Conservation (phyloP, 2,329 filamentous ascomycete genomes). For the Huntiella moniliformis region DNA sequence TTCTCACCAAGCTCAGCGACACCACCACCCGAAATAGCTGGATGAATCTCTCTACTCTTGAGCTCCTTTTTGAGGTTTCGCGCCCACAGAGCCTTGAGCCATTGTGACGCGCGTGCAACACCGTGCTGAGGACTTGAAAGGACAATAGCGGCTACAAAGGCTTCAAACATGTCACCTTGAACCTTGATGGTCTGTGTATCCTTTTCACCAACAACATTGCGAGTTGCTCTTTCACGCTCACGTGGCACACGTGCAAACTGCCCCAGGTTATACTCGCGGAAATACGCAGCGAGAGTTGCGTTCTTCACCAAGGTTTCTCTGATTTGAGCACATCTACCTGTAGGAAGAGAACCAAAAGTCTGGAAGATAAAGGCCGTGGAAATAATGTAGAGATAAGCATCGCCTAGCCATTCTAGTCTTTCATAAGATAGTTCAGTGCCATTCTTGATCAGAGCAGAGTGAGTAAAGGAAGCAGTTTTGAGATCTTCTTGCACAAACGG, state of each 20-base stretch:
- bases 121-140: constrained; percentile 47
- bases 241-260: constrained; percentile 39
- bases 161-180: constrained; percentile 74
- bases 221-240: constrained; percentile 9
- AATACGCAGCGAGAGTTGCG: constrained; percentile 51
- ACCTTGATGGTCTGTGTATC: constrained; percentile 48
- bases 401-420: constrained; percentile 71
- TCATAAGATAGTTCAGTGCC: constrained; percentile 44
- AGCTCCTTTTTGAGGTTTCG: constrained; percentile 41
- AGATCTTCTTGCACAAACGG: constrained; percentile 44
- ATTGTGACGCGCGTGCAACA: constrained; percentile 40
- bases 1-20: constrained; percentile 19
- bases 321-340: constrained; percentile 55
- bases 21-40: not conserved
- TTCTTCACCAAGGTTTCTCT: constrained; percentile 71
- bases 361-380: constrained; percentile 57
- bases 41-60: constrained; percentile 13
- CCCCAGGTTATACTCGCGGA: constrained; percentile 51
- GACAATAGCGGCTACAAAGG: constrained; percentile 67
- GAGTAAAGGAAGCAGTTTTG: constrained; percentile 47
- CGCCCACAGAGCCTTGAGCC: constrained; percentile 61
- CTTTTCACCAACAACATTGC: constrained; percentile 22
- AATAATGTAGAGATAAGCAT: constrained; percentile 66
- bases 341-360: constrained; percentile 44
- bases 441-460: constrained; percentile 28